Percentiles rank a stretch among this genome's conserved stretches.
These are phyloP conservation scores for Aureobasidium pullulans DNA, from an alignment of 2,329 filamentous ascomycete genomes.

Conservation along the genomic window DNA sequence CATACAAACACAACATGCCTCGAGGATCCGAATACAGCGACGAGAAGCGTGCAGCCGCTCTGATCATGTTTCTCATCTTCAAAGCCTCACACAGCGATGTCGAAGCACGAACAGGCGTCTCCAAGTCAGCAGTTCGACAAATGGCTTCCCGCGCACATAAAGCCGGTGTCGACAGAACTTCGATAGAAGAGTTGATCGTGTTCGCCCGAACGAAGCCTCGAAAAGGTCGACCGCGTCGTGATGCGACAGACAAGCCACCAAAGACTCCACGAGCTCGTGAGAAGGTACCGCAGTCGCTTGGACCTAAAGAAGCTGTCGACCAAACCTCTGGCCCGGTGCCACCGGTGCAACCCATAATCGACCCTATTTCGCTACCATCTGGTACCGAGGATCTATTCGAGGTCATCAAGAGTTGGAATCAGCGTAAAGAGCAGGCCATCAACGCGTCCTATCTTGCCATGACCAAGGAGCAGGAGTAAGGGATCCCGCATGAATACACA, in stretches of 20 bases:
- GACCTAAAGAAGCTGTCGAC: too few relatives aligned
- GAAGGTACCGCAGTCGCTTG: not conserved
- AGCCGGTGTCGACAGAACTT: not conserved
- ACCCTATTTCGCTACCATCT: not conserved
- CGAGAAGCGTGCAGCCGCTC: not conserved
- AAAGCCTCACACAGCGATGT: not conserved
- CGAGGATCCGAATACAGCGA: conserved; percentile 1
- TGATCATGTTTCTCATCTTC: not conserved
- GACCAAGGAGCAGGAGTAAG: not conserved
- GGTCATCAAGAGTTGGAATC: not conserved
- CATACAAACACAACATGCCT: not conserved
- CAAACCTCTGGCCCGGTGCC: too few relatives aligned
- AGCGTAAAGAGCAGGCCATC: not conserved
- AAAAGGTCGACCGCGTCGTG: not conserved
- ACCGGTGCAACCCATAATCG: not conserved
- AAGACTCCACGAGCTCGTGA: not conserved
- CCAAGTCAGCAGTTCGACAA: not conserved
- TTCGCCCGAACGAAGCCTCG: not conserved
- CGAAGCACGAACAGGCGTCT: not conserved
- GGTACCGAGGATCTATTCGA: not conserved
- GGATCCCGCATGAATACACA: too few relatives aligned
- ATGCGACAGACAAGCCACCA: not conserved
- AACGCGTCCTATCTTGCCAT: not conserved
- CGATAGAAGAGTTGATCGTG: conserved; percentile 1
- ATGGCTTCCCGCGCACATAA: not conserved